These are phyloP conservation scores for Suhomyces faveliae DNA, from an alignment of 805 yeast genomes.

Conservation along the genomic window DNA sequence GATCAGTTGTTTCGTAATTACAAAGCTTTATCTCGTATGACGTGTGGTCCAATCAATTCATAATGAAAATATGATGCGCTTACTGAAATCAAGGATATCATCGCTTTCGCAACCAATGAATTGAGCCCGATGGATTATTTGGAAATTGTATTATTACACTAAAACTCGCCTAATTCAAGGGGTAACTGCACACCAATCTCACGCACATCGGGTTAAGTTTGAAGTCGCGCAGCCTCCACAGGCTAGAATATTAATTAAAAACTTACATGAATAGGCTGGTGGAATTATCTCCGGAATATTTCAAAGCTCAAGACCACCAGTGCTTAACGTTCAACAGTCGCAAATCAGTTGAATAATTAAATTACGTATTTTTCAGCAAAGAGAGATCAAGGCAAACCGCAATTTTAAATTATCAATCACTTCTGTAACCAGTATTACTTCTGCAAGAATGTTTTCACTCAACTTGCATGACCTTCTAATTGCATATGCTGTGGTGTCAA, in stretches of 20 bases:
- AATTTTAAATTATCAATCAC: no score
- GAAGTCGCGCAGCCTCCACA: neutral
- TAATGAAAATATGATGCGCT: no score
- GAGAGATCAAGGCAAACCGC: no score
- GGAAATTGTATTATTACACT: neutral
- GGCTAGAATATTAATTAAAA: neutral
- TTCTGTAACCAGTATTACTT: neutral
- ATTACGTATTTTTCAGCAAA: neutral
- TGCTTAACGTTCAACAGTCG: neutral
- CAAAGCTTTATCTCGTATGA: neutral
- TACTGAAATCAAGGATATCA: neutral
- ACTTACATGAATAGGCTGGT: neutral
- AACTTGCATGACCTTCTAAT: neutral
- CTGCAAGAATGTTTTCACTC: no score
- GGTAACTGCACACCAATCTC: neutral
- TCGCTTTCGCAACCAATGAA: neutral
- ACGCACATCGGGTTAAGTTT: neutral
- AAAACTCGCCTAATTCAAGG: neutral
- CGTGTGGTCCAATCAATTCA: neutral
- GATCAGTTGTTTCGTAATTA: neutral
- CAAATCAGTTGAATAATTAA: neutral
- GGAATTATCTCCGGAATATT: neutral
- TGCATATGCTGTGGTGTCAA: no score
- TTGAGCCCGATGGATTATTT: no score
- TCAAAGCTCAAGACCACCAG: neutral